phyloP scores from a whole-genome alignment of 108 stramenopile genomes.

The Nitzschia putrida region DNA sequence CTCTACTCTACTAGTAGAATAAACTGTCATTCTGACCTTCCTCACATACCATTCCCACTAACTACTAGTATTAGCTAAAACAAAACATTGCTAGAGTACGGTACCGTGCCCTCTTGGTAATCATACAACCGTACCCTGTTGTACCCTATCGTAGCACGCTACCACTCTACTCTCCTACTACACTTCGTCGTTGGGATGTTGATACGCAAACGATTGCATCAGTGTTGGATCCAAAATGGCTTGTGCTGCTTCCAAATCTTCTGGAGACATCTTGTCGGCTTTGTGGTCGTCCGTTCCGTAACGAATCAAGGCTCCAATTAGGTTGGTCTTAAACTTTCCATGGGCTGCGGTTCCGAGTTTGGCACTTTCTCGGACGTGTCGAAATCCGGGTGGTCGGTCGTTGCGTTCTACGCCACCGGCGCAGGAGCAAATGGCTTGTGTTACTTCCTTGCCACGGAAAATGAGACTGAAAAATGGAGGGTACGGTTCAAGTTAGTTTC shows the following conservation, averaged over 20 bases:
- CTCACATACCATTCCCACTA: too few relatives aligned
- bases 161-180: neutral
- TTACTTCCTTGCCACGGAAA: constrained; percentile 63
- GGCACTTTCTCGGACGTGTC: constrained; percentile 27
- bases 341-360: constrained; percentile 25
- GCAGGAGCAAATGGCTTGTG: constrained; percentile 65
- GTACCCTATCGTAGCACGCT: too few relatives aligned
- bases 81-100: too few relatives aligned
- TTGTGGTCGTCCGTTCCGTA: constrained; percentile 69
- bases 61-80: too few relatives aligned
- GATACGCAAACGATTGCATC: constrained; percentile 67
- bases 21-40: too few relatives aligned
- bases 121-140: too few relatives aligned
- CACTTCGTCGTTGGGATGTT: neutral
- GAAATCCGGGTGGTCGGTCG: neutral
- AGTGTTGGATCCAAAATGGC: constrained; percentile 53
- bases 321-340: constrained; percentile 42
- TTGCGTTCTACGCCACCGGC: constrained; percentile 51
- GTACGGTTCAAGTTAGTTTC: neutral
- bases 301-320: constrained; percentile 72
- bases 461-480: constrained; percentile 31
- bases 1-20: too few relatives aligned
- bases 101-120: too few relatives aligned
- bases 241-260: constrained; percentile 53
- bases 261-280: constrained; percentile 46